Percentiles rank a stretch among this genome's conserved stretches.
Evolutionary conservation across 352 stramenopile genomes (phyloP).

Genomic region (Globisporangium takayamanum): DNA sequence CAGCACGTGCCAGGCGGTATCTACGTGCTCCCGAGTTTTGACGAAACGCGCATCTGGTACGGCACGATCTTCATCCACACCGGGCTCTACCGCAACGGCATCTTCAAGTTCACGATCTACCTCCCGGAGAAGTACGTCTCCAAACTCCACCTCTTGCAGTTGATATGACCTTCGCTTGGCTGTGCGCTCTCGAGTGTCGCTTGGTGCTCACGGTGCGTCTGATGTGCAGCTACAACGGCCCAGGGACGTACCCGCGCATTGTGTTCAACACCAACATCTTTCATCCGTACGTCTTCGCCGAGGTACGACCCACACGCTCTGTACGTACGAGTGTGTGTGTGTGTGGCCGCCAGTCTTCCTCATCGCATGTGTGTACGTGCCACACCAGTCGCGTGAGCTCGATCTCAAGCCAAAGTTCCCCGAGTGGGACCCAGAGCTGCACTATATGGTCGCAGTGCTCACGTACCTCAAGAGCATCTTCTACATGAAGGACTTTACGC

Average conservation of each 20-base stretch:
- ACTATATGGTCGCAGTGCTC: conserved; percentile 95
- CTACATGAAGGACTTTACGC: conserved; percentile 94
- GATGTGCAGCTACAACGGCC: conserved; percentile 88
- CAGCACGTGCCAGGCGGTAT: conserved; percentile 92
- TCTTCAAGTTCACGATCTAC: conserved; percentile 95
- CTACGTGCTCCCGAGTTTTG: conserved; percentile 92
- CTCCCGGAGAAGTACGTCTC: conserved; percentile 54
- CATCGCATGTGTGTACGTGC: not conserved
- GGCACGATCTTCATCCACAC: conserved; percentile 95
- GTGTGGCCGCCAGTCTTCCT: not conserved
- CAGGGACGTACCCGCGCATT: conserved; percentile 89
- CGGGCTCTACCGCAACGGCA: conserved; percentile 92
- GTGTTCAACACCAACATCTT: conserved; percentile 91
- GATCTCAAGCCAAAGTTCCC: conserved; percentile 90
- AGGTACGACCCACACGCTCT: conserved; percentile 19
- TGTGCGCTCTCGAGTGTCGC: not conserved
- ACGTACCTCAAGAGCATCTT: conserved; percentile 98
- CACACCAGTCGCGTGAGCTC: conserved; percentile 72
- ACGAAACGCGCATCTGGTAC: conserved; percentile 90
- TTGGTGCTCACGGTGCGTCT: conserved; percentile 11
- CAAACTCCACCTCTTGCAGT: not conserved
- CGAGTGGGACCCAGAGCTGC: conserved; percentile 89
- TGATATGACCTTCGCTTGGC: not conserved
- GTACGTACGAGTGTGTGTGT: not conserved
- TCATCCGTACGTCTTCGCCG: conserved; percentile 90